Conservation (phyloP, 2,329 filamentous ascomycete species). For the Biscogniauxia mediterranea region DNA sequence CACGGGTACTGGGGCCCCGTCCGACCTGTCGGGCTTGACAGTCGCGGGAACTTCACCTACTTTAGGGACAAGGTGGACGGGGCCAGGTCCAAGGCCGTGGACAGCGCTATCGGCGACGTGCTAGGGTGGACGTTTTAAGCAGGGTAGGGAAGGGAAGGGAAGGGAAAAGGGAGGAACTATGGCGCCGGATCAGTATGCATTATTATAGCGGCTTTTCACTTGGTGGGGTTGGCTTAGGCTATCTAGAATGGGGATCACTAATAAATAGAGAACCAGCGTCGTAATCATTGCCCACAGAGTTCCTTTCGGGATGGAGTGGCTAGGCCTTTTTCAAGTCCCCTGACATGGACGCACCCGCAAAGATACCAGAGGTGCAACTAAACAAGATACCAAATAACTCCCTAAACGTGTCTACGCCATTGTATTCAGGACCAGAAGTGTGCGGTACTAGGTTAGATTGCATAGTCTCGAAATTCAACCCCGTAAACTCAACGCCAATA, state of each 20-base stretch:
- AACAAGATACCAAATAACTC: constrained; percentile 85
- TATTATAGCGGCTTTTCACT: no score
- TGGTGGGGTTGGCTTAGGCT: no score
- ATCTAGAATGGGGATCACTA: constrained; percentile 50
- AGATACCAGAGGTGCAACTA: constrained; percentile 60
- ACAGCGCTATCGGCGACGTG: neutral
- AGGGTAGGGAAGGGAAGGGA: neutral
- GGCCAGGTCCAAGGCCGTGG: neutral
- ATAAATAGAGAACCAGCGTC: constrained; percentile 72
- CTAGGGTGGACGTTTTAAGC: neutral
- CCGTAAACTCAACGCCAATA: constrained; percentile 73
- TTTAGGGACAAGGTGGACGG: neutral
- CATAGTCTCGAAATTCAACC: constrained; percentile 68
- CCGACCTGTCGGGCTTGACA: constrained; percentile 6
- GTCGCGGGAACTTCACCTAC: constrained; percentile 5
- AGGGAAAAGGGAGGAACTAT: neutral
- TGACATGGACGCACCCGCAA: constrained; percentile 83
- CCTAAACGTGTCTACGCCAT: constrained; percentile 68
- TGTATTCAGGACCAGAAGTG: constrained; percentile 59
- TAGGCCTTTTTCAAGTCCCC: constrained; percentile 78
- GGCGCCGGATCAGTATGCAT: neutral
- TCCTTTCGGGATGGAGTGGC: constrained; percentile 80
- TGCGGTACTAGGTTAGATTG: constrained; percentile 73
- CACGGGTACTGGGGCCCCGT: constrained; percentile 4
- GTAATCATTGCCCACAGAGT: constrained; percentile 74